These are phyloP conservation scores for Diaporthe humulicola DNA, from an alignment of 2,329 filamentous ascomycete species.

Conservation along the genomic window DNA sequence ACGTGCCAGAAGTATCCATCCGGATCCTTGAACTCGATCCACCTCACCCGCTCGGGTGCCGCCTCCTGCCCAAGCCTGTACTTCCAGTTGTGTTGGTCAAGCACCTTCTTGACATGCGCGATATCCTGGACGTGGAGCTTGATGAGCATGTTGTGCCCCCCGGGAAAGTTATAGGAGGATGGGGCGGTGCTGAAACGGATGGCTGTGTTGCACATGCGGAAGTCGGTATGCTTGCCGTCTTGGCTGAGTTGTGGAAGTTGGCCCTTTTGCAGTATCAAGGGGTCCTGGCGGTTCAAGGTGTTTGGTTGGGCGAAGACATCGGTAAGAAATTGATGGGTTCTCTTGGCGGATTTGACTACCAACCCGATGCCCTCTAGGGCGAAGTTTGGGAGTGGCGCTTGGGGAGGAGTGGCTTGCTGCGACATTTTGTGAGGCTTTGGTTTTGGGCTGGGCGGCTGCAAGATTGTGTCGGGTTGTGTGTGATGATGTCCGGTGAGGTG, in stretches of 20 bases:
- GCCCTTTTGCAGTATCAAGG: not conserved
- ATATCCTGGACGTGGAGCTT: not conserved
- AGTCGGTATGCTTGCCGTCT: not conserved
- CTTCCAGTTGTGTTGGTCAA: too few relatives aligned
- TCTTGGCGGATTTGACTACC: not conserved
- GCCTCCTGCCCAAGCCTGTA: not conserved
- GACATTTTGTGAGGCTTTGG: not conserved
- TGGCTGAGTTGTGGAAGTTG: not conserved
- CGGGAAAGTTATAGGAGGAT: not conserved
- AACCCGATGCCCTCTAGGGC: not conserved
- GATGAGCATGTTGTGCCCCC: not conserved
- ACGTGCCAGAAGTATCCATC: not conserved
- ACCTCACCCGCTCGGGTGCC: not conserved
- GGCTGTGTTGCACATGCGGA: not conserved
- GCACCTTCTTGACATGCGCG: not conserved
- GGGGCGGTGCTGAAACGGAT: not conserved
- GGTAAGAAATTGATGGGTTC: not conserved
- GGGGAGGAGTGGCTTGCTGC: not conserved
- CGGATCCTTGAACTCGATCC: not conserved
- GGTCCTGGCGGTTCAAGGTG: not conserved
- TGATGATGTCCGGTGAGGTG: too few relatives aligned
- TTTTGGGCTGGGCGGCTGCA: not conserved
- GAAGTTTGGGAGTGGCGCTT: not conserved
- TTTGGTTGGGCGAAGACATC: not conserved
- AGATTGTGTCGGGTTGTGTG: not conserved